Conservation (phyloP, 495 filamentous ascomycete genomes). For the Cryomyces minteri region DNA sequence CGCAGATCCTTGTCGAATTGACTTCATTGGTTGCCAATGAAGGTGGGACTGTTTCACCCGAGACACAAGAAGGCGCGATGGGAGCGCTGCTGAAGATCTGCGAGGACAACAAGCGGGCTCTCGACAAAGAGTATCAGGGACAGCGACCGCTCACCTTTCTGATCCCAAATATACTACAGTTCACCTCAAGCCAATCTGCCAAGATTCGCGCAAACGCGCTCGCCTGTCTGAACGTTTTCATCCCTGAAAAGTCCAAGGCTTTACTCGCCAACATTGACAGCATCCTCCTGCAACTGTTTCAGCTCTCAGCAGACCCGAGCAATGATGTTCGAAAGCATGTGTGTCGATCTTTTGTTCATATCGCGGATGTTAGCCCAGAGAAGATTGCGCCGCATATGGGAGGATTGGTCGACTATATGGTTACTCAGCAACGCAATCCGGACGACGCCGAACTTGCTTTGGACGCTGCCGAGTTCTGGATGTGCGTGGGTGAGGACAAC, state of each 20-base stretch:
- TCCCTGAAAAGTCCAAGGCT: conserved; percentile 59
- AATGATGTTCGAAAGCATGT: conserved; percentile 76
- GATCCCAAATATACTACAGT: conserved; percentile 78
- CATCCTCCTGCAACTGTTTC: conserved; percentile 66
- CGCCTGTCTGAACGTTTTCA: conserved; percentile 76
- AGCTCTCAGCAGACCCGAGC: conserved; percentile 52
- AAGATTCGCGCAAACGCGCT: conserved; percentile 67
- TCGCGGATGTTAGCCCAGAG: conserved; percentile 79
- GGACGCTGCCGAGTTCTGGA: conserved; percentile 96
- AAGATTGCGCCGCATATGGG: conserved; percentile 78
- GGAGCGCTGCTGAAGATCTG: conserved; percentile 84
- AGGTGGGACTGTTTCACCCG: conserved; percentile 39
- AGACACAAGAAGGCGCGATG: conserved; percentile 86
- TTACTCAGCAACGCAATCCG: conserved; percentile 63
- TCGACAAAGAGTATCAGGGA: conserved; percentile 74
- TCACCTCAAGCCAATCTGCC: conserved; percentile 51
- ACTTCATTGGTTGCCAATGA: conserved; percentile 57
- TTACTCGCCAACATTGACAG: conserved; percentile 58
- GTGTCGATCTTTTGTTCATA: conserved; percentile 79
- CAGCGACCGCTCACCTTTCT: conserved; percentile 75
- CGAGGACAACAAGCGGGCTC: conserved; percentile 76
- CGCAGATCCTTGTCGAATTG: conserved; percentile 69
- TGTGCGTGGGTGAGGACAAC: conserved; percentile 77
- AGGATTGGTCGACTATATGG: conserved; percentile 83
- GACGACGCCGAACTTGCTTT: conserved; percentile 83